Conservation (phyloP, 225 moss, liverwort and hornwort genomes). For the Rhytidiadelphus loreus region DNA sequence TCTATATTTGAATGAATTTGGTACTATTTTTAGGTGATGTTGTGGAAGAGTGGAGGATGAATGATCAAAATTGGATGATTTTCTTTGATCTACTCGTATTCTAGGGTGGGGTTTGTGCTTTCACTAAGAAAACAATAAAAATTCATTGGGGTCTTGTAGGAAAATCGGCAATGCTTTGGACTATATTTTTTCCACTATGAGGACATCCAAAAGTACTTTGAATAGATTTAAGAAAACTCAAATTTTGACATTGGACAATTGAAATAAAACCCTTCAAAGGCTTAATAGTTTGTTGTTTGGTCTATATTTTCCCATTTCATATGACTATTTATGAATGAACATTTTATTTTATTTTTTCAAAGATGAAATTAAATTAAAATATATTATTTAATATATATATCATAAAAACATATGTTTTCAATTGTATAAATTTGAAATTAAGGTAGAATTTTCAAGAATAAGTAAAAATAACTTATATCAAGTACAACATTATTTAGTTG, state of each 20-base stretch:
- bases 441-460: neutral
- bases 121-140: neutral
- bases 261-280: neutral
- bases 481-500: too few species aligned
- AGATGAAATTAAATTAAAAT: neutral
- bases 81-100: accelerated
- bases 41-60: neutral
- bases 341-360: neutral
- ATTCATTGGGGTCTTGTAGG: accelerated
- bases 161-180: accelerated
- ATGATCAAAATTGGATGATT: neutral
- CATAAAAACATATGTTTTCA: neutral
- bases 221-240: accelerated
- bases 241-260: neutral
- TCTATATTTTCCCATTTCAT: neutral
- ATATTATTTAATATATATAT: too few species aligned
- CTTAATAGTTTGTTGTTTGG: accelerated
- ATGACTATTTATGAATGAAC: too few species aligned
- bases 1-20: neutral
- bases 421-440: neutral
- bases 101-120: accelerated
- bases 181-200: neutral
- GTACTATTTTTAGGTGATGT: neutral
- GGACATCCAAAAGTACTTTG: too few species aligned
- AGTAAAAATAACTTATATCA: neutral